Evolutionary conservation across 2,329 filamentous ascomycete genomes (phyloP).

Genomic region (Alternaria sp.): DNA sequence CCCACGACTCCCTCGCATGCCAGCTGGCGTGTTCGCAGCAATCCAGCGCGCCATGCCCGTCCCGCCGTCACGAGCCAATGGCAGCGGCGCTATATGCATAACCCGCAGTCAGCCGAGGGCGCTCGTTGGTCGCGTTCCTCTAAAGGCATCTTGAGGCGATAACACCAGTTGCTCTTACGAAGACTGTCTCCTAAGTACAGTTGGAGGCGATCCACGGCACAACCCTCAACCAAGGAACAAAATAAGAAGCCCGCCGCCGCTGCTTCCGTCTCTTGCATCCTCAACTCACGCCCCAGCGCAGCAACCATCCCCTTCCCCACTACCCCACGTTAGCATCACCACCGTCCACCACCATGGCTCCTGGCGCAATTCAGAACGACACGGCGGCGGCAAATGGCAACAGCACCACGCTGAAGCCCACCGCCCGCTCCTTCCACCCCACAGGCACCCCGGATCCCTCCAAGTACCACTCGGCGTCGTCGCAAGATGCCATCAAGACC

Average conservation of each 20-base stretch:
- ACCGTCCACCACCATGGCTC: slow-evolving; percentile 37
- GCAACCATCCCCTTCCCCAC: slow-evolving; percentile 14
- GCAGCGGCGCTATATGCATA: slow-evolving; percentile 22
- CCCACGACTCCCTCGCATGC: not conserved
- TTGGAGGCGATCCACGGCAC: slow-evolving; percentile 35
- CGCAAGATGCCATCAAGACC: slow-evolving; percentile 75
- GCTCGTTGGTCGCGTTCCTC: slow-evolving; percentile 14
- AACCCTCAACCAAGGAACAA: slow-evolving; percentile 16
- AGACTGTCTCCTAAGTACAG: slow-evolving; percentile 28
- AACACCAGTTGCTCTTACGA: slow-evolving; percentile 13
- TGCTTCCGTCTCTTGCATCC: slow-evolving; percentile 8
- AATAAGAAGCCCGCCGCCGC: slow-evolving; percentile 25
- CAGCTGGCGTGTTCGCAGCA: not conserved
- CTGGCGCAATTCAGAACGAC: slow-evolving; percentile 41
- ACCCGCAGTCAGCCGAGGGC: slow-evolving; percentile 31
- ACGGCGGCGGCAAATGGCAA: slow-evolving; percentile 28
- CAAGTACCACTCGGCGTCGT: slow-evolving; percentile 76
- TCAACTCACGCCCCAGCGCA: not conserved
- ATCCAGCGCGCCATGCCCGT: slow-evolving; percentile 2
- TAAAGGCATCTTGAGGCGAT: slow-evolving; percentile 28
- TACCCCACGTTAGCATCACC: slow-evolving; percentile 24
- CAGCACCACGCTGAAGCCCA: slow-evolving; percentile 43
- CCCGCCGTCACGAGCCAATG: slow-evolving; percentile 25
- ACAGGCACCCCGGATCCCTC: slow-evolving; percentile 49
- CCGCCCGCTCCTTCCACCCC: slow-evolving; percentile 47